Conservation (phyloP, 768 basidiomycete genomes). For the Porpolomopsis calyptriformis region DNA sequence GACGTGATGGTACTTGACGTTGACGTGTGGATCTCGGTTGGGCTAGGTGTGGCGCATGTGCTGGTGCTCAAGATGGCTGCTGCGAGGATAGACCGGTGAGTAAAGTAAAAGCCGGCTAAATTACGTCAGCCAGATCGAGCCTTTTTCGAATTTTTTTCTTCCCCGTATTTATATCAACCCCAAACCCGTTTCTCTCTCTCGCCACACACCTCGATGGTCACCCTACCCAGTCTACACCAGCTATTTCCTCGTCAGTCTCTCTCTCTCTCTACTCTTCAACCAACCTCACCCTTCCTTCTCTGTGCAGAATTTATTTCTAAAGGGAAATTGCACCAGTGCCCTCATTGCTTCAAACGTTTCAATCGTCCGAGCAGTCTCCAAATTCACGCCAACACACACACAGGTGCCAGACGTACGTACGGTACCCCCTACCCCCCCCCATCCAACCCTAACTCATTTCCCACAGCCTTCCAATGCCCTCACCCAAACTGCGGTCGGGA, state of each 20-base stretch:
- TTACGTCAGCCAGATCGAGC: too few species aligned
- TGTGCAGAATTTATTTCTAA: conserved; percentile 10
- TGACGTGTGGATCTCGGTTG: not conserved
- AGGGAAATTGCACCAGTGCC: conserved; percentile 39
- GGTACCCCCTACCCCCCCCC: not conserved
- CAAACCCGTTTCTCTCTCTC: too few species aligned
- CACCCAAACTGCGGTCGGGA: conserved; percentile 64
- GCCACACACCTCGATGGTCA: too few species aligned
- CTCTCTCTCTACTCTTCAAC: conserved; percentile 8
- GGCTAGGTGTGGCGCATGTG: not conserved
- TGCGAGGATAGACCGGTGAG: too few species aligned
- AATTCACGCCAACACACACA: conserved; percentile 60
- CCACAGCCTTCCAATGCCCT: conserved; percentile 60
- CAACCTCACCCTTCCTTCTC: conserved; percentile 1
- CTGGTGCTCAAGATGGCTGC: not conserved
- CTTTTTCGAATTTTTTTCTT: too few species aligned
- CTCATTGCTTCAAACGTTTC: conserved; percentile 52
- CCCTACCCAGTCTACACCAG: conserved; percentile 42
- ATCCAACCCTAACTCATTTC: conserved; percentile 1
- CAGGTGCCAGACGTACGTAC: conserved; percentile 54
- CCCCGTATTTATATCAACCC: too few species aligned
- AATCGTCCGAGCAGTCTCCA: conserved; percentile 58
- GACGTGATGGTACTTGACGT: not conserved
- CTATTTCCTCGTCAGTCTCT: conserved; percentile 40
- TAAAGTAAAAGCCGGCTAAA: too few species aligned